phyloP scores from a whole-genome alignment of 2,329 filamentous ascomycete genomes.

The Cadophora sp. region DNA sequence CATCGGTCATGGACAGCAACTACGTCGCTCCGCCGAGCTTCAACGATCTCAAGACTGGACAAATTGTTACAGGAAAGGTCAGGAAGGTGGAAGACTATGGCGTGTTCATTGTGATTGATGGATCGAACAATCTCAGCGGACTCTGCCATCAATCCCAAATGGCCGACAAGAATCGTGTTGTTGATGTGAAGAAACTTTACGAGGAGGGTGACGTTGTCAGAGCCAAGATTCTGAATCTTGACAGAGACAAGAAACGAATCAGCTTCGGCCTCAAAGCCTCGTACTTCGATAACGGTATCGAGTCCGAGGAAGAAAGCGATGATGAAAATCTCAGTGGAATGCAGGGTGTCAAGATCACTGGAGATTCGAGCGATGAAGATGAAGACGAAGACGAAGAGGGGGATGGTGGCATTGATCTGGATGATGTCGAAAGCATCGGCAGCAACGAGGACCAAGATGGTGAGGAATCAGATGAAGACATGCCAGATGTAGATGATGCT shows the following conservation, averaged over 20 bases:
- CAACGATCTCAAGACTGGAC: constrained; percentile 78
- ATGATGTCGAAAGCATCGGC: constrained; percentile 51
- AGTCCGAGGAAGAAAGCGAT: constrained; percentile 54
- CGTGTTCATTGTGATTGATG: constrained; percentile 90
- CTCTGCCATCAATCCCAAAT: constrained; percentile 93
- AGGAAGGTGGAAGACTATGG: constrained; percentile 95
- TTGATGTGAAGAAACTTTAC: constrained; percentile 89
- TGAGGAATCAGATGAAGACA: constrained; percentile 38
- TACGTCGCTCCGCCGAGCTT: constrained; percentile 78
- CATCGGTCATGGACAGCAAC: constrained; percentile 80
- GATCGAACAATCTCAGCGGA: constrained; percentile 87
- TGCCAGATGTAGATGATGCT: constrained; percentile 44
- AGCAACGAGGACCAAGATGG: constrained; percentile 43
- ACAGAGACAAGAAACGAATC: constrained; percentile 77
- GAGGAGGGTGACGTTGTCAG: constrained; percentile 93
- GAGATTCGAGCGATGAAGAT: constrained; percentile 54
- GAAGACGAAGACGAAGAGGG: constrained; percentile 52
- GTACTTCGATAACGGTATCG: constrained; percentile 74
- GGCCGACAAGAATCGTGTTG: constrained; percentile 75
- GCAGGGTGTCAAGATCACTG: constrained; percentile 51
- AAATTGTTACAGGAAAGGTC: constrained; percentile 87
- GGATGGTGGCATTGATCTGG: constrained; percentile 45
- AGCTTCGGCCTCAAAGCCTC: constrained; percentile 93
- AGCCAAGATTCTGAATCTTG: constrained; percentile 82
- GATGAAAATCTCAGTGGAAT: constrained; percentile 54